Percentiles rank a stretch among this genome's conserved stretches.
These are phyloP conservation scores for Pseudotsuga menziesii DNA, from an alignment of 75 land plant genomes.

Conservation along the genomic window DNA sequence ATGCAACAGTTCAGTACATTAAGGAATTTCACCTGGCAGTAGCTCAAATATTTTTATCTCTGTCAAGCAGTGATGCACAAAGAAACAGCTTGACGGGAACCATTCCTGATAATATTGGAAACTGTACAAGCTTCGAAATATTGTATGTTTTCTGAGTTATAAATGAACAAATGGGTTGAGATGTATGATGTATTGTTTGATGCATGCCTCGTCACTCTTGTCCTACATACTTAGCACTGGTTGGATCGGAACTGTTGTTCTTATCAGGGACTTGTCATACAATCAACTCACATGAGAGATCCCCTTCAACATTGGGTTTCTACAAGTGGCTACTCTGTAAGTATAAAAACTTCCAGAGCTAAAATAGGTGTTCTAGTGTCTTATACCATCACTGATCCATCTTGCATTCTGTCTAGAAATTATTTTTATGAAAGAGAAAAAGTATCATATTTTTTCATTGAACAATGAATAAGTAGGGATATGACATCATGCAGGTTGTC, in stretches of 20 bases:
- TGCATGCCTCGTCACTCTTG: too few species aligned
- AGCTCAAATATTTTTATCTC: too few species aligned
- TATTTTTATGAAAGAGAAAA: background rate
- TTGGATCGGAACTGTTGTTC: background rate
- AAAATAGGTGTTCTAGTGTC: too few species aligned
- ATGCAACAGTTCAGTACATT: too few species aligned
- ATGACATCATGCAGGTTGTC: background rate
- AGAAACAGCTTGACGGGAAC: slow-evolving; percentile 85
- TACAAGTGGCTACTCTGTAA: slow-evolving; percentile 89
- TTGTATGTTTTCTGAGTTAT: slow-evolving; percentile 40
- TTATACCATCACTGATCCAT: background rate
- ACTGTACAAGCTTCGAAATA: slow-evolving; percentile 77
- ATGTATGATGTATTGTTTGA: background rate
- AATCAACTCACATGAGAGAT: slow-evolving; percentile 78
- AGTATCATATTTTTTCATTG: too few species aligned
- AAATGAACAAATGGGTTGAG: background rate
- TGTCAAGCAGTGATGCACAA: slow-evolving; percentile 66
- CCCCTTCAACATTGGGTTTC: slow-evolving; percentile 93
- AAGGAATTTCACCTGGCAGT: too few species aligned
- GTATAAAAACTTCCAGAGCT: slow-evolving; percentile 8
- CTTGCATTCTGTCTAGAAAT: too few species aligned
- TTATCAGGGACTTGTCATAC: slow-evolving; percentile 70
- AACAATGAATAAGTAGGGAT: background rate
- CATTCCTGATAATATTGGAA: slow-evolving; percentile 85
- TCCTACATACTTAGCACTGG: background rate